Evolutionary conservation across 2,329 filamentous ascomycete species (phyloP).

Genomic region (Penicillium digitatum): DNA sequence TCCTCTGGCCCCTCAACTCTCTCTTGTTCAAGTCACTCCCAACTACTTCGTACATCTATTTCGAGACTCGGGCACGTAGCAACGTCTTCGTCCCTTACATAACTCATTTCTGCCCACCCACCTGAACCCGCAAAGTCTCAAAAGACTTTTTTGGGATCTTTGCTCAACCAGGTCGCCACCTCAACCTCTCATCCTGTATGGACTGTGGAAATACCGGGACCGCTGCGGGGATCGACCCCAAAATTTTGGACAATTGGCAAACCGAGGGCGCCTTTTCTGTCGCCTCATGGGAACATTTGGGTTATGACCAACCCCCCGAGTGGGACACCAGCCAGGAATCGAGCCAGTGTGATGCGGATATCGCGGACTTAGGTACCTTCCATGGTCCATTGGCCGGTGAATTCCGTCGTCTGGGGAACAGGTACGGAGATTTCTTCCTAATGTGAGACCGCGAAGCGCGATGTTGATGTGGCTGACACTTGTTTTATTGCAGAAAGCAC

Average conservation of each 20-base stretch:
- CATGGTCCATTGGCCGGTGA: slow-evolving; percentile 30
- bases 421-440: slow-evolving; percentile 22
- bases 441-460: neutral
- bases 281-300: slow-evolving; percentile 35
- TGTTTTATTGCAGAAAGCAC: slow-evolving; percentile 28
- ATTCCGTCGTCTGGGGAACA: slow-evolving; percentile 24
- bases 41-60: neutral
- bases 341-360: slow-evolving; percentile 36
- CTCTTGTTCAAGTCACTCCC: slow-evolving; percentile 4
- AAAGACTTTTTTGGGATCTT: slow-evolving; percentile 26
- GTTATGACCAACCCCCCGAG: slow-evolving; percentile 37
- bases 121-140: slow-evolving; percentile 16
- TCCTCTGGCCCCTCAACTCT: slow-evolving; percentile 23
- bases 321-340: slow-evolving; percentile 41
- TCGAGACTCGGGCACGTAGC: neutral
- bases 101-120: neutral
- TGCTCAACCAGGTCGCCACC: slow-evolving; percentile 18
- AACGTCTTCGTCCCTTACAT: neutral
- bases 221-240: slow-evolving; percentile 42
- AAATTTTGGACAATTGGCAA: slow-evolving; percentile 42
- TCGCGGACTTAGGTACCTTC: slow-evolving; percentile 32
- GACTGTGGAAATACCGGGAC: slow-evolving; percentile 36
- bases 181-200: slow-evolving; percentile 31
- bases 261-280: slow-evolving; percentile 35
- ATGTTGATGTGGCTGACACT: slow-evolving; percentile 6